Conservation (phyloP, 306 rosid species). For the Spatholobus suberectus region DNA sequence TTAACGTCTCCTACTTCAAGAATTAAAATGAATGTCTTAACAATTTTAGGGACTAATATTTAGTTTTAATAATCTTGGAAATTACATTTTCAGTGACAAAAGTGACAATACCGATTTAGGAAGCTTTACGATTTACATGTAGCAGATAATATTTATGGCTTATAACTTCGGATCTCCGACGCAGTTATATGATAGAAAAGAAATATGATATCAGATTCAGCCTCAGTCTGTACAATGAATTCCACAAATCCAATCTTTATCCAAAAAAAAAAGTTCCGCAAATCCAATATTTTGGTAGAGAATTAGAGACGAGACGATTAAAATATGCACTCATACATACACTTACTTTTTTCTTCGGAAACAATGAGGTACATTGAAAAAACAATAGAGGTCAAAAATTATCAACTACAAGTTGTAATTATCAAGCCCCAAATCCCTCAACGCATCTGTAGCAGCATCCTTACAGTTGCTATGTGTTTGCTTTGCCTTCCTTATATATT, state of each 20-base stretch:
- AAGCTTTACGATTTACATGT: not conserved
- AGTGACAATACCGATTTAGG: not conserved
- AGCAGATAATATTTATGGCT: not conserved
- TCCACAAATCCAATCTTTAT: not conserved
- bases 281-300: not conserved
- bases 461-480: constrained; percentile 79
- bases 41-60: too few relatives aligned
- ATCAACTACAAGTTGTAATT: constrained; percentile 64
- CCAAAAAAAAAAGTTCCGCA: too few relatives aligned
- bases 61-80: too few relatives aligned
- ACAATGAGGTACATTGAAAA: not conserved
- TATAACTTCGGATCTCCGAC: not conserved
- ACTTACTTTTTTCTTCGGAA: not conserved
- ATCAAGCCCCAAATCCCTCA: constrained; percentile 89
- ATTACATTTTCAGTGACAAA: too few relatives aligned
- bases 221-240: constrained; percentile 7
- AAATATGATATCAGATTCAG: not conserved
- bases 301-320: constrained; percentile 4
- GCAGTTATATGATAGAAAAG: not conserved
- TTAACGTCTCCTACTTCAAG: too few relatives aligned
- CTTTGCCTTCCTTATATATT: constrained; percentile 77
- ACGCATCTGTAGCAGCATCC: constrained; percentile 89
- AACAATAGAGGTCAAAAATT: constrained; percentile 2
- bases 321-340: constrained; percentile 7
- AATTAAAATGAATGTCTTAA: too few relatives aligned